phyloP scores from a whole-genome alignment of 371 early-diverging fungal genomes.

The Gilbertella persicaria region DNA sequence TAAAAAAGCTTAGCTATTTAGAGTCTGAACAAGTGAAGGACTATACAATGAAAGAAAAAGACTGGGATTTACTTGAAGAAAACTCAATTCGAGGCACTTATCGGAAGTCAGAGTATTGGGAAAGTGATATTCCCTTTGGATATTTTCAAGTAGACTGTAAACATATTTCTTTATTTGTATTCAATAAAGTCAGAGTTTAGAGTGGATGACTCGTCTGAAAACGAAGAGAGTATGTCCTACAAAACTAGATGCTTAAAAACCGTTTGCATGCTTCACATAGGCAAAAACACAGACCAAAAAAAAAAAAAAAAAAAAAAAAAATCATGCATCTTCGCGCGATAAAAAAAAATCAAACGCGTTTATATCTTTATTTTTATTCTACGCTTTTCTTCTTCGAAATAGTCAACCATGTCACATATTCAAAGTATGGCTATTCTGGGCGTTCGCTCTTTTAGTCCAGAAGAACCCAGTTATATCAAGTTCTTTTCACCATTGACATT shows the following conservation, averaged over 20 bases:
- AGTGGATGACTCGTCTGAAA: neutral
- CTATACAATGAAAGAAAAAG: conserved; percentile 9
- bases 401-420: conserved; percentile 64
- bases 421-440: conserved; percentile 89
- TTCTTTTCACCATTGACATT: conserved; percentile 96
- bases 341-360: neutral
- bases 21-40: neutral
- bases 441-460: conserved; percentile 94
- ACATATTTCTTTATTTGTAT: neutral
- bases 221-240: too few relatives aligned
- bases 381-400: neutral
- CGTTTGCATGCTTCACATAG: too few relatives aligned
- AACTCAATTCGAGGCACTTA: conserved; percentile 9
- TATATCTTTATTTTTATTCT: neutral
- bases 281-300: too few relatives aligned
- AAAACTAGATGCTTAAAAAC: too few relatives aligned
- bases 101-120: conserved; percentile 5
- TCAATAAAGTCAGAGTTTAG: conserved; percentile 8
- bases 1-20: neutral
- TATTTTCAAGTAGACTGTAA: conserved; percentile 4
- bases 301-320: too few relatives aligned
- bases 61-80: conserved; percentile 5
- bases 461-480: conserved; percentile 77
- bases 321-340: too few relatives aligned
- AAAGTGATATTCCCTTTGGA: conserved; percentile 9